Evolutionary conservation across 2,329 filamentous ascomycete species (phyloP), one percentile per base, ranked within the genome.

Genomic region (Aspergillus quadrilineatus): DNA sequence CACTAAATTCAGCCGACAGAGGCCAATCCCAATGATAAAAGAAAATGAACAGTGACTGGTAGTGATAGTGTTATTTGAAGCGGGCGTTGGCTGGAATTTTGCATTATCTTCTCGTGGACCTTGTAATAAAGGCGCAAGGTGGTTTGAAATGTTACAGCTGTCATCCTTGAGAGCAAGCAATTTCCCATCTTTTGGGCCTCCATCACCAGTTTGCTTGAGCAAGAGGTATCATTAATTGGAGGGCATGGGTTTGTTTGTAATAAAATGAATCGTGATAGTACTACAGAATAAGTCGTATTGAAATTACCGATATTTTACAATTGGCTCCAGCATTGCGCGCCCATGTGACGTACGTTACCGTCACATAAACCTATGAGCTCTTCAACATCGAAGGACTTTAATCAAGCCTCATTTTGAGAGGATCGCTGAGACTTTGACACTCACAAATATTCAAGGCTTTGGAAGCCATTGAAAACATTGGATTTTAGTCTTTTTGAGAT

Each of bases 1-100:
- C 61, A 8, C 63, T 68, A 49, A 59, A 54, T 36, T 59, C 57
- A 57, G 62, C 62, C 50, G 54, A 55, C 26, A 50, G 50, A 37
- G 41, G 50, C 22, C 30, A 52, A 37, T 47, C 46, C 47, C 59
- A 30, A 39, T 45, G 36, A 39, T 45, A 29, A 52, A 32, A 5
- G 17, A 17, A 36, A 29, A 12, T 52, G 54, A 39, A 47, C 51
- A 47, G 41, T 55, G 28, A 53, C 51, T 49, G 44, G 50, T 37
- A 57, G 56, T 49, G 51, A 59, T 59, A 45, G 17, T 52, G 48
- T 42, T 57, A 53, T 47, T 57, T 53, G 53, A 59, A 61, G 57
- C 54, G 53, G 62, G 62, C 62, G 61, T 64, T 50, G 43, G 41
- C 49, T 45, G 45, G 53, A 55, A 43, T 37, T 43, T 48, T 60